Percentiles rank a stretch among this genome's conserved stretches.
Conservation (phyloP, 140 eudicot species). For the Cichorium intybus region DNA sequence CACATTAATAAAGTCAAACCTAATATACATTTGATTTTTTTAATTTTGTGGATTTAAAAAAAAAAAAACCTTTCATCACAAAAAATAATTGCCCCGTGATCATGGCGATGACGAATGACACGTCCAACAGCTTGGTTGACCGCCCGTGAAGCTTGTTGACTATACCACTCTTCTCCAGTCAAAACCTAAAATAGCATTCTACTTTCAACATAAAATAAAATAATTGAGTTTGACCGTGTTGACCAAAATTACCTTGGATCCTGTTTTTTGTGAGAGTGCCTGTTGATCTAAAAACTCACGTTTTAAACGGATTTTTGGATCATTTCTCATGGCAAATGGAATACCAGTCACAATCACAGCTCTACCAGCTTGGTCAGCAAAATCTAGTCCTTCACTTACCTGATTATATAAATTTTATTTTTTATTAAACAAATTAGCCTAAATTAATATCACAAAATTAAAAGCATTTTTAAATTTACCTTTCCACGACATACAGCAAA, state of each 20-base stretch:
- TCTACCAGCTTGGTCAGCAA: conserved; percentile 95
- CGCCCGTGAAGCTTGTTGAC: conserved; percentile 95
- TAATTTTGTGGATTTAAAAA: neutral
- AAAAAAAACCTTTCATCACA: conserved; percentile 88
- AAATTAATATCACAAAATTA: neutral
- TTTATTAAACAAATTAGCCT: neutral
- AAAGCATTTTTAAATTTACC: too few relatives aligned
- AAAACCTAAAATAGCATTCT: conserved; percentile 41
- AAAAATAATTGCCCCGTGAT: conserved; percentile 91
- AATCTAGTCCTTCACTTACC: conserved; percentile 99
- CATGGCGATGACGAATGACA: conserved; percentile 96
- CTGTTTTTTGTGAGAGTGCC: conserved; percentile 34
- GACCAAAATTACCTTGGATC: conserved; percentile 55
- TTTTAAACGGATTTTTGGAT: conserved; percentile 92
- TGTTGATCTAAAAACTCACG: conserved; percentile 92
- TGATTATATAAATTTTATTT: conserved; percentile 20
- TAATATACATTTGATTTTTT: neutral
- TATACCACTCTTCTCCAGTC: conserved; percentile 96
- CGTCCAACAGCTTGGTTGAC: conserved; percentile 99
- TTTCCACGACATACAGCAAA: conserved; percentile 99
- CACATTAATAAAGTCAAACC: conserved; percentile 12
- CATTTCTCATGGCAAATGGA: conserved; percentile 89
- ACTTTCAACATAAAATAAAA: conserved; percentile 9
- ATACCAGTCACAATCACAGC: conserved; percentile 92
- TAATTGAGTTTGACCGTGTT: neutral